Conservation (phyloP, 805 yeast genomes). For the Metschnikowia borealis region DNA sequence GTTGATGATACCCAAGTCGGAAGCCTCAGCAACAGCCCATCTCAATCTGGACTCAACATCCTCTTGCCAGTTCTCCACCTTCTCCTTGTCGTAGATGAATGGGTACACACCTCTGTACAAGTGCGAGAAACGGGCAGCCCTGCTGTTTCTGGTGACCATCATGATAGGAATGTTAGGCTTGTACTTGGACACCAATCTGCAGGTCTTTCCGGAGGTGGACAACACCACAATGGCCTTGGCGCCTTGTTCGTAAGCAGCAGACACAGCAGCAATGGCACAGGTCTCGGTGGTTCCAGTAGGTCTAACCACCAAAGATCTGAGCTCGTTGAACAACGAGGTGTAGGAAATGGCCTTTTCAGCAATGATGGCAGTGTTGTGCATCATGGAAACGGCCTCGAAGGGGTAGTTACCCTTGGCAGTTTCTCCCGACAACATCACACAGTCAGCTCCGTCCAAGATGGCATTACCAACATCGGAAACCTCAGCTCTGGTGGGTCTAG, state of each 20-base stretch:
- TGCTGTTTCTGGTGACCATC: constrained; percentile 94
- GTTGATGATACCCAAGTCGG: constrained; percentile 75
- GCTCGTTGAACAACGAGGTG: constrained; percentile 77
- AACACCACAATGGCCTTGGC: constrained; percentile 96
- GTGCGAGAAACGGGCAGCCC: constrained; percentile 93
- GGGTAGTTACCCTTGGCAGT: constrained; percentile 99
- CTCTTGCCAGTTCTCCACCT: constrained; percentile 84
- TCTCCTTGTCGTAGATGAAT: constrained; percentile 68
- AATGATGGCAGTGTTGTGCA: constrained; percentile 94
- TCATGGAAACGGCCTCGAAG: constrained; percentile 94
- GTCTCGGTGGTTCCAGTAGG: constrained; percentile 96
- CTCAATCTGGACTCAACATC: constrained; percentile 94
- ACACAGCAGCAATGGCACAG: constrained; percentile 93
- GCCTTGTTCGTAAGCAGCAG: constrained; percentile 92
- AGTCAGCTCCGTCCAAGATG: constrained; percentile 98
- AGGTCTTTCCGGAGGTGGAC: constrained; percentile 92
- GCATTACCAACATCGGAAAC: constrained; percentile 99
- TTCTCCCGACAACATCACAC: constrained; percentile 99
- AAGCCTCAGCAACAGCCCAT: constrained; percentile 89
- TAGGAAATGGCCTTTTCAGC: constrained; percentile 97
- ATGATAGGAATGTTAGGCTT: constrained; percentile 96
- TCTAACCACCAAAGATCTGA: constrained; percentile 77
- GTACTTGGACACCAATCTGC: constrained; percentile 95
- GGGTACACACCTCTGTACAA: constrained; percentile 99
- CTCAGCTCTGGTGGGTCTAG: constrained; percentile 99